A percentile compares a stretch with the other conserved stretches of the same genome.
Conservation (phyloP, 768 basidiomycete species). For the Leccinum pellstonianum region DNA sequence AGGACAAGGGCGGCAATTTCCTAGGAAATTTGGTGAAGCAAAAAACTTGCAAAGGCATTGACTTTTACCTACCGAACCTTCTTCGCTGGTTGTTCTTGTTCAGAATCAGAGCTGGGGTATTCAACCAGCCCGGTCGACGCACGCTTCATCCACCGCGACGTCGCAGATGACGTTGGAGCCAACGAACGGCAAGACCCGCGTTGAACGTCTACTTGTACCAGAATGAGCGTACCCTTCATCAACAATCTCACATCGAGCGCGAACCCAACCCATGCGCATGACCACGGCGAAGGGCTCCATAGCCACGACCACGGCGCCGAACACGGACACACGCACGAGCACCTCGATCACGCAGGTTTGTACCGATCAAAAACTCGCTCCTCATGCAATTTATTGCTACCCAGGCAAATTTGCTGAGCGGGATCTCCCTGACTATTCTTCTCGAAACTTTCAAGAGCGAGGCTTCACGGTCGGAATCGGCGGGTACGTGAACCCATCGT, state of each 20-base stretch:
- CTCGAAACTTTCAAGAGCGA: slow-evolving; percentile 84
- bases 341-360: slow-evolving; percentile 83
- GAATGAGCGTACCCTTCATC: slow-evolving; percentile 73
- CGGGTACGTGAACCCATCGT: slow-evolving; percentile 55
- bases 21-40: slow-evolving; percentile 31
- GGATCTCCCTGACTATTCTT: slow-evolving; percentile 85
- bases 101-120: slow-evolving; percentile 46
- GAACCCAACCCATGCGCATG: slow-evolving; percentile 52
- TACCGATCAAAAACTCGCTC: neutral
- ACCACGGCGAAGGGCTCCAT: slow-evolving; percentile 36
- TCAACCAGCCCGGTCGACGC: slow-evolving; percentile 38
- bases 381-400: neutral
- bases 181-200: slow-evolving; percentile 15
- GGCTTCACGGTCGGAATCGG: slow-evolving; percentile 99
- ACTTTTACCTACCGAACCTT: slow-evolving; percentile 34
- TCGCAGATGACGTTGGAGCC: neutral
- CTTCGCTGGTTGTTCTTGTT: slow-evolving; percentile 32
- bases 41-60: neutral
- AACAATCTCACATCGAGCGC: slow-evolving; percentile 53
- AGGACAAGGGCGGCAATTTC: slow-evolving; percentile 61
- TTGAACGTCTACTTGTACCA: neutral
- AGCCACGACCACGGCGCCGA: slow-evolving; percentile 64
- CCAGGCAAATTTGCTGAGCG: slow-evolving; percentile 89
- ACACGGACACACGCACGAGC: slow-evolving; percentile 95
- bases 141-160: slow-evolving; percentile 23